Evolutionary conservation across 2,329 filamentous ascomycete species (phyloP), one percentile per base, ranked within the genome.

Genomic region (Aciculosporium take): DNA sequence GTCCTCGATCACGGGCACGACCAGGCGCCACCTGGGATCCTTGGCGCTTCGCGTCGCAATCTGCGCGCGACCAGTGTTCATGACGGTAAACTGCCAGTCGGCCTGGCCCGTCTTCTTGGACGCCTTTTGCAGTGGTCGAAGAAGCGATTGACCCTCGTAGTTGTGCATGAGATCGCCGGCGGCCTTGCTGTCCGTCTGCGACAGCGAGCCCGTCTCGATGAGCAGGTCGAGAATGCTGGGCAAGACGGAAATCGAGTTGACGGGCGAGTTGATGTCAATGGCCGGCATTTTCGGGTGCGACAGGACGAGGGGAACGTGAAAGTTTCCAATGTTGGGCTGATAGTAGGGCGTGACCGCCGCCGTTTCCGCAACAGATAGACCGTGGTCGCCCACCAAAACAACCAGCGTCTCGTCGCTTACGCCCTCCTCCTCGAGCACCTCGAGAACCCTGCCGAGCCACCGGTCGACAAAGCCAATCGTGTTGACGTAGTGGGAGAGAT

Each of bases 221-320:
- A 61, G 53, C 0, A 61, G 49, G 28, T 61, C 58, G 30, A 61
- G 51, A 21, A 61, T 56, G 1, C 58, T 60, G 0, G 58, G 58
- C 1, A 61, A 48, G 18, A 61, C 52, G 8, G 56, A 54, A 18
- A 57, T 47, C 9, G 58, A 57, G 20, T 51, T 55, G 3, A 56
- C 54, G n/a, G 58, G 49, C 18, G 53, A 53, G 30, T 55, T 41
- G 45, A 60, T 53, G 37, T 59, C 53, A 4, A 61, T 45, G 10
- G 50, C 49, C 3, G 58, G 58, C 17, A 61, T 48, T 21, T 53
- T 46, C 2, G 58, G 58, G 40, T 61, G 58, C n/a, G 56, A 54
- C 25, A 61, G 49, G 8, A 56, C 51, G 5, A 61, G 48, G 3
- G 56, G 56, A 3, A 61, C 57, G 29, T 57, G 56, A 40, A 57